Base-by-base conservation (phyloP, 2,329 filamentous ascomycete genomes). In the Blumeriella jaapii region DNA sequence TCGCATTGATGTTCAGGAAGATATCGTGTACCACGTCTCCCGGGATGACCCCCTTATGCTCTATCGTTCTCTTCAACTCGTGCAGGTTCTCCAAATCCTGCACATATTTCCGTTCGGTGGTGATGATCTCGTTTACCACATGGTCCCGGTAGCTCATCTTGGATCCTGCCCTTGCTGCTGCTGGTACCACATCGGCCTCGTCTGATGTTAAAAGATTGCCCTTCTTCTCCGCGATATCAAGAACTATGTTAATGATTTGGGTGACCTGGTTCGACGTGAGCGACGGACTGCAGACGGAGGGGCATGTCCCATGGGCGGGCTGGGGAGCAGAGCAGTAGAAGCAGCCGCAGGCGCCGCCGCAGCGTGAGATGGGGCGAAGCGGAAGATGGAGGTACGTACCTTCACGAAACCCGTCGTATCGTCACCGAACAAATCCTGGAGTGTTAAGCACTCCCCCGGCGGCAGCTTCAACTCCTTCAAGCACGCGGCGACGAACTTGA, bases 341-440 rank as follows among this genome's bases (percentile, higher is more conserved):
- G n/a, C n/a, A n/a, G n/a, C n/a, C n/a, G n/a, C n/a, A n/a, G n/a
- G n/a, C n/a, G n/a, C n/a, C n/a, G n/a, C n/a, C n/a, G n/a, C n/a
- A n/a, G n/a, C n/a, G n/a, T n/a, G 15, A 6, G 17, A n/a, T 15
- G 11, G 14, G 20, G 29, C 2, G 12, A 18, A 23, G 16, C 15
- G 14, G 15, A 29, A 14, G 15, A 17, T 10, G 7, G 31, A 32
- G 15, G 19, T 18, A 50, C 51, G 23, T 56, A 85, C 83, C 72
- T 96, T 96, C 48, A 95, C 86, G 57, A 98, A 96, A 3, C 91
- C 91, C 28, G 85, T 95, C 1, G 91, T 98, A 59, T 95, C 93
- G 51, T 87, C 85, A 35, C 85, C 84, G 59, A 91, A 87, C 29
- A 96, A 65, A 60, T 98, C 89, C 39, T 76, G 82, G 50, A 98